Percentiles rank a stretch among this genome's conserved stretches.
Conservation (phyloP, 176 grass and related monocot species). For the Stipa capillata region DNA sequence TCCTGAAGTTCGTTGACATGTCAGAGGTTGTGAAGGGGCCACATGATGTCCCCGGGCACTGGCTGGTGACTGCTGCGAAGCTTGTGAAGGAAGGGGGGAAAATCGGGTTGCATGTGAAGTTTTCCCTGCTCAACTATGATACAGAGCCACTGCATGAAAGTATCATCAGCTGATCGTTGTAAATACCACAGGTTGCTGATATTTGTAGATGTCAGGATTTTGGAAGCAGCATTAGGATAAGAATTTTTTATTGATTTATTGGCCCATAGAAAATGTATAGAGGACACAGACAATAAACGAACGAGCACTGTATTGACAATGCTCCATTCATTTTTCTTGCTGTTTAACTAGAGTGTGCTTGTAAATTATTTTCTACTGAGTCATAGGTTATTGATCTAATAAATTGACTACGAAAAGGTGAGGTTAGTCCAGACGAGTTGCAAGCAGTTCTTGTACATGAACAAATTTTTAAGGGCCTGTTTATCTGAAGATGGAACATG, state of each 20-base stretch:
- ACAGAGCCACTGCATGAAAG: background rate
- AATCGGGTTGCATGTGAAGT: constrained; percentile 78
- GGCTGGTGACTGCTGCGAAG: constrained; percentile 64
- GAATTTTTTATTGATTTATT: background rate
- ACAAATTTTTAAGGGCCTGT: too few relatives aligned
- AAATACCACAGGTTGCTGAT: background rate
- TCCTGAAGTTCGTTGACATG: constrained; percentile 91
- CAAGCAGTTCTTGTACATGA: too few relatives aligned
- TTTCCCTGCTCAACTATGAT: constrained; percentile 62
- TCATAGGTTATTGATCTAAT: background rate
- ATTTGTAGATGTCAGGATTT: constrained; percentile 24
- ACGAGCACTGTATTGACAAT: background rate
- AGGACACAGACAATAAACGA: background rate
- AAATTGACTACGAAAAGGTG: too few relatives aligned
- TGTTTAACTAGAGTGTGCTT: background rate
- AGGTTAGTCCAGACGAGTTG: too few relatives aligned
- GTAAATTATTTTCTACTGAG: background rate
- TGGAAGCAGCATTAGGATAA: constrained; percentile 15
- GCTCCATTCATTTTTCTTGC: background rate
- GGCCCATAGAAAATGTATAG: constrained; percentile 4
- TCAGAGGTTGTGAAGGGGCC: constrained; percentile 74
- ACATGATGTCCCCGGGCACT: constrained; percentile 81
- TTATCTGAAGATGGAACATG: too few relatives aligned
- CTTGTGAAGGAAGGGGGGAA: constrained; percentile 67
- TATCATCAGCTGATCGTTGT: constrained; percentile 5